A percentile compares a stretch with the other conserved stretches of the same genome.
Conservation (phyloP, 2,329 filamentous ascomycete species). For the Colletotrichum musae region DNA sequence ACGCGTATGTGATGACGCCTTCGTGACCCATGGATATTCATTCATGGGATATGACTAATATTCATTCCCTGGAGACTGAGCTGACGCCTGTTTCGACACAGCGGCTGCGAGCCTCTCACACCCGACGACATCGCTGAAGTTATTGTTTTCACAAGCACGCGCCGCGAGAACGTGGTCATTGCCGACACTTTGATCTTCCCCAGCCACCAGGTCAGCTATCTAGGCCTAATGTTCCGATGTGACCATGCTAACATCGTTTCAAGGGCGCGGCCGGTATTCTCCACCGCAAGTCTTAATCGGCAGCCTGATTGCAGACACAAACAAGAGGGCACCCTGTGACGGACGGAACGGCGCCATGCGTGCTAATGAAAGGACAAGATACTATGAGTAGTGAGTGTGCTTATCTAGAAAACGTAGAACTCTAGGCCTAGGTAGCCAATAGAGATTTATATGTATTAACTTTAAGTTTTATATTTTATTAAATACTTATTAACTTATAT, state of each 20-base stretch:
- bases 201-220: slow-evolving; percentile 83
- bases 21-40: neutral
- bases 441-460: no score
- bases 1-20: slow-evolving; percentile 70
- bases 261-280: slow-evolving; percentile 51
- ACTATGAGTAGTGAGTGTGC: no score
- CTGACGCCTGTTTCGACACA: slow-evolving; percentile 48
- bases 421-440: no score
- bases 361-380: no score
- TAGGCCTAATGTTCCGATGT: neutral
- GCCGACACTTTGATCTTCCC: slow-evolving; percentile 91
- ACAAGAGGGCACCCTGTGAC: no score
- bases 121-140: slow-evolving; percentile 93
- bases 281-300: slow-evolving; percentile 46
- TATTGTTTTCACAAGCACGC: slow-evolving; percentile 86
- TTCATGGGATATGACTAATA: neutral
- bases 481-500: no score
- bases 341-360: no score
- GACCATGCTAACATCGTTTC: slow-evolving; percentile 13
- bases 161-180: slow-evolving; percentile 91
- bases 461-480: no score
- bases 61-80: slow-evolving; percentile 8
- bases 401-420: no score
- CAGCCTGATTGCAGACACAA: no score
- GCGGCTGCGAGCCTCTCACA: slow-evolving; percentile 85